Base-by-base conservation (phyloP, 192 early-diverging fungal genomes). In the Coemansia umbellata region DNA sequence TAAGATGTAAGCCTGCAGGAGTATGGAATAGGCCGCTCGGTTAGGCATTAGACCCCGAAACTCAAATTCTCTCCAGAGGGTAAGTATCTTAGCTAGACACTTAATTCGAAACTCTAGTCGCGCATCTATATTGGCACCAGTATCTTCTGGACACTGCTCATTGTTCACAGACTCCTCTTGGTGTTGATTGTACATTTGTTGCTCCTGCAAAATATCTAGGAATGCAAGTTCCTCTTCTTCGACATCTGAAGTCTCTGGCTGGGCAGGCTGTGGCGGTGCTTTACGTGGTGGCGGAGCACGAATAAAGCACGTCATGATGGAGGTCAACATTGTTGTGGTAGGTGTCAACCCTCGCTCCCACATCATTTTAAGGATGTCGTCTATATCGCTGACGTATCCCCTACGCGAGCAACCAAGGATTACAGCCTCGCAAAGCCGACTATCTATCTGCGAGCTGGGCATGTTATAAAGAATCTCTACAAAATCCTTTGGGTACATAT, bases 11-110 rank as follows among this genome's bases (percentile, higher is more conserved):
- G 62, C 66, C 0, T 40, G 49, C 18, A 64, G 7, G 1, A 65
- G 9, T 3, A 55, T 31, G 0, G 50, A 44, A 33, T 69, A 76
- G 5, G 57, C 52, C 6, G 41, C 31, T 15, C 26, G 31, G 42
- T 24, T 39, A 1, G 55, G 50, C 17, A 45, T 22, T 2, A 61
- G 17, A n/a, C 47, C 44, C 5, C 31, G 47, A 28, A 58, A 44
- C 9, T 53, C 33, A 30, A 76, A 55, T 35, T 58, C 39, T 18
- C 33, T 36, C 62, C 62, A 76, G 28, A 69, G 10, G 6, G 52
- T 57, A 28, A 69, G 18, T 19, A 69, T 45, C 18, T 26, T 56
- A 17, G 1, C 13, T n/a, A 76, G 36, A 1, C 8, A 37, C 19
- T 13, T n/a, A 30, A 37, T 21, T n/a, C 55, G 48, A 18, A 59